Conservation (phyloP, 345 rosid genomes). For the Passiflora organensis region DNA sequence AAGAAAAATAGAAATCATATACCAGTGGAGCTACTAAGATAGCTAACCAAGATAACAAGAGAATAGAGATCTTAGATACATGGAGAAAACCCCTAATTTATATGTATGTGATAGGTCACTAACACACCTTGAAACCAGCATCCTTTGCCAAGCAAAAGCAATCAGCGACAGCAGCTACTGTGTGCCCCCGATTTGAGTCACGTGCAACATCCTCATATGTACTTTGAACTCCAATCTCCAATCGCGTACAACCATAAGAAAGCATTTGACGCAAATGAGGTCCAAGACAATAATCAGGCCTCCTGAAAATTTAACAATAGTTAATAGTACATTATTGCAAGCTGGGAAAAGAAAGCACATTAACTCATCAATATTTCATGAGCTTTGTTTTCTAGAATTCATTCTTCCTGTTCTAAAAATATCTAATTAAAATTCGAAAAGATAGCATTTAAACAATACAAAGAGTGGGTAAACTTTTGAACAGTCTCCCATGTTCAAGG, state of each 20-base stretch:
- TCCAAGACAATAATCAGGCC: conserved; percentile 98
- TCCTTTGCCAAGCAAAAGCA: conserved; percentile 97
- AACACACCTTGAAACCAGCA: conserved; percentile 91
- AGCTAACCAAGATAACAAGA: no score
- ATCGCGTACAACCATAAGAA: conserved; percentile 86
- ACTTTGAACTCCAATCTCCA: conserved; percentile 99
- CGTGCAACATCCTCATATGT: conserved; percentile 98
- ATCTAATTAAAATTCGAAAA: background rate
- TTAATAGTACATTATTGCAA: background rate
- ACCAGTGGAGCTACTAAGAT: no score
- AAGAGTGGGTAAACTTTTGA: background rate
- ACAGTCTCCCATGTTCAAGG: conserved; percentile 2
- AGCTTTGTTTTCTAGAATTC: no score
- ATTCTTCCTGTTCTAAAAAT: background rate
- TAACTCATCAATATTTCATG: no score
- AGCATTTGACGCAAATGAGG: conserved; percentile 98
- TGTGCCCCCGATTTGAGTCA: conserved; percentile 97
- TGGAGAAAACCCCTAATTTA: background rate
- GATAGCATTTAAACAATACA: no score
- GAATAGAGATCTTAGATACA: no score
- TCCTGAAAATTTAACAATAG: conserved; percentile 39
- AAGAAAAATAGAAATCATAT: no score
- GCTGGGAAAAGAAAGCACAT: background rate
- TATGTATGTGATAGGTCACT: conserved; percentile 3
- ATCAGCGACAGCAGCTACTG: conserved; percentile 97